Conservation (phyloP, 2,329 filamentous ascomycete genomes). For the Rutstroemia sp. region DNA sequence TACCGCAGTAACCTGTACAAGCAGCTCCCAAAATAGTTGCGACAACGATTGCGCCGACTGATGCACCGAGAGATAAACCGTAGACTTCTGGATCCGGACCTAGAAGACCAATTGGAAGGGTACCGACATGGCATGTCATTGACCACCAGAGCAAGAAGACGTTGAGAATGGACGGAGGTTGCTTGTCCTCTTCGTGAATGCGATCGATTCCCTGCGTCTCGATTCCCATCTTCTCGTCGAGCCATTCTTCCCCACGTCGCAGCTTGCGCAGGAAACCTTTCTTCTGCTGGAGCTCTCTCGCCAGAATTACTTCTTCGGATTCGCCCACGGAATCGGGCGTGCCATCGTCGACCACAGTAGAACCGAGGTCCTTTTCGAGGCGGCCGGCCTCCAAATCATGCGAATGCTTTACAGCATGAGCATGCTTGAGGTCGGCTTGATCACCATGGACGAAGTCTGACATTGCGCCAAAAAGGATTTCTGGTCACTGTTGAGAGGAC, state of each 20-base stretch:
- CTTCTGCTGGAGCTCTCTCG: constrained; percentile 19
- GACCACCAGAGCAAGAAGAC: constrained; percentile 39
- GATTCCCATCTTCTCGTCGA: constrained; percentile 39
- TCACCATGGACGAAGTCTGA: constrained; percentile 25
- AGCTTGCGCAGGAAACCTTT: constrained; percentile 23
- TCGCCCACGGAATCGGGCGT: constrained; percentile 4
- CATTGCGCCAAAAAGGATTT: constrained; percentile 1
- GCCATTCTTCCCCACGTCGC: constrained; percentile 32
- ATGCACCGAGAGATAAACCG: constrained; percentile 38
- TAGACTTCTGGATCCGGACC: constrained; percentile 36
- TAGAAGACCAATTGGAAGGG: constrained; percentile 35
- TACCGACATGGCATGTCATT: constrained; percentile 35
- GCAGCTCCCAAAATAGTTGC: constrained; percentile 35
- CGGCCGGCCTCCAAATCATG: constrained; percentile 21
- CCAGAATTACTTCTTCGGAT: constrained; percentile 17
- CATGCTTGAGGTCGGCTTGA: constrained; percentile 18
- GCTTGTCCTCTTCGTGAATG: constrained; percentile 37
- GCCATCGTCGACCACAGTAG: constrained; percentile 1
- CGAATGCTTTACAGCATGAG: constrained; percentile 16
- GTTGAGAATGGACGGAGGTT: constrained; percentile 34
- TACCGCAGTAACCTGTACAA: constrained; percentile 35
- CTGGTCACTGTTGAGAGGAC: not conserved
- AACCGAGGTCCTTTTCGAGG: constrained; percentile 12
- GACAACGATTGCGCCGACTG: constrained; percentile 34
- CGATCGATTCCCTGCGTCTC: constrained; percentile 42